Conservation (phyloP, 306 rosid genomes). For the Prunus dulcis region DNA sequence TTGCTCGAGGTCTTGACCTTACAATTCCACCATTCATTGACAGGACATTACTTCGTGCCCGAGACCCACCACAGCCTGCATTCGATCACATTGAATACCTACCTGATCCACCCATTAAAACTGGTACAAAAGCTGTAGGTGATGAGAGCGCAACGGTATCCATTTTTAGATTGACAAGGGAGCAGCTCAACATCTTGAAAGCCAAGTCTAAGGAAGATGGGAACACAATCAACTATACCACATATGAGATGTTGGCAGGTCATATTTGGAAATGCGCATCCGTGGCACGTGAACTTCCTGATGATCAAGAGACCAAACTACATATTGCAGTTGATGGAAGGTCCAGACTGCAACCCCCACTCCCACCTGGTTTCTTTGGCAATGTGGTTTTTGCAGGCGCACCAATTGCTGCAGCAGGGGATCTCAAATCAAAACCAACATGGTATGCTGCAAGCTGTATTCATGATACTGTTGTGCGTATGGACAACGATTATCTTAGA, state of each 20-base stretch:
- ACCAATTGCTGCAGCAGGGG: conserved; percentile 59
- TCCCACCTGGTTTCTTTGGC: conserved; percentile 79
- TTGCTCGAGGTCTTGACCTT: conserved; percentile 58
- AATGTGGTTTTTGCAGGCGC: conserved; percentile 68
- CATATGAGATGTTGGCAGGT: conserved; percentile 34
- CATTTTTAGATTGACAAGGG: conserved; percentile 52
- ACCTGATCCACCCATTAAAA: conserved; percentile 49
- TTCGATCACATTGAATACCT: conserved; percentile 68
- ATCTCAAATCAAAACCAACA: conserved; percentile 61
- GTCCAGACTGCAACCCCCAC: conserved; percentile 63
- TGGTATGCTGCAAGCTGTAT: conserved; percentile 75
- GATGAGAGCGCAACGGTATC: conserved; percentile 41
- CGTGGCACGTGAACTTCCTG: conserved; percentile 60
- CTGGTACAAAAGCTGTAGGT: conserved; percentile 15
- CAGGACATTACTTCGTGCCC: conserved; percentile 54
- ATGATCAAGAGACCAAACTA: conserved; percentile 65
- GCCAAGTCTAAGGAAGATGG: conserved; percentile 67
- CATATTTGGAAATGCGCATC: conserved; percentile 67
- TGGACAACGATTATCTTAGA: conserved; percentile 70
- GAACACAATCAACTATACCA: background rate
- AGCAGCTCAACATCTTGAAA: conserved; percentile 53
- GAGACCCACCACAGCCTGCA: conserved; percentile 59
- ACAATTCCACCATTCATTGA: conserved; percentile 58
- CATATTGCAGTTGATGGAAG: conserved; percentile 79
- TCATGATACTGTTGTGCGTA: conserved; percentile 44